Evolutionary conservation across 345 rosid genomes (phyloP), one percentile per base, ranked within the genome.

Genomic region (Eucalyptus globulus): DNA sequence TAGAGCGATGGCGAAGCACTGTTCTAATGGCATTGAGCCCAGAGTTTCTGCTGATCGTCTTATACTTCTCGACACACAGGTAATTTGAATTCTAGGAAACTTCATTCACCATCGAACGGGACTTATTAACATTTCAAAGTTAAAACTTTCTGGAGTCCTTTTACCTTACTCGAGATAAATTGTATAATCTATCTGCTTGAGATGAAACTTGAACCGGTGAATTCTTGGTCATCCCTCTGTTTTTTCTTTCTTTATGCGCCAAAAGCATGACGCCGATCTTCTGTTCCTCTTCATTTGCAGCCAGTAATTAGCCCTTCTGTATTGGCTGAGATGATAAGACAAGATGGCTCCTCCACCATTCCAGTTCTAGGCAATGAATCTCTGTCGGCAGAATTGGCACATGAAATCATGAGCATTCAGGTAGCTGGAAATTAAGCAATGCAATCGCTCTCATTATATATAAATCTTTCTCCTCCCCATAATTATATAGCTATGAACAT

Each of bases 31-130:
- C 87, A 96, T 96, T 88, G 99, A 97, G 90, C 97, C 98, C 17
- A 94, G 99, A 90, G 92, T 96, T 92, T 95, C 99, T 51, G 91
- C 96, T 54, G 96, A 97, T 89, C 93, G 99, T 69, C 92, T 95
- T 86, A 94, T 97, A 54, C 98, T 96, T 90, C 98, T 96, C 37
- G 98, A 96, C 91, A 93, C 94, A 29, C 98, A 94, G 97, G 98
- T 95, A 92, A 90, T 90, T 22, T 85, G 34, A 54, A n/a, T 45
- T 49, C 21, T 12, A 22, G 60, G 2, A 87, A 31, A 50, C 34
- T 19, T n/a, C 87, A n/a, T 14, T 50, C 47, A 40, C 85, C 85
- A 5, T 40, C 83, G 1, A 76, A 37, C 85, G 43, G 85, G 47
- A 40, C 29, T 76, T 40, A 6, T 4, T 40, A 21, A 29, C 47